Percentiles rank a stretch among this genome's conserved stretches.
Conservation (phyloP, 108 stramenopile genomes). For the Skeletonema tropicum region DNA sequence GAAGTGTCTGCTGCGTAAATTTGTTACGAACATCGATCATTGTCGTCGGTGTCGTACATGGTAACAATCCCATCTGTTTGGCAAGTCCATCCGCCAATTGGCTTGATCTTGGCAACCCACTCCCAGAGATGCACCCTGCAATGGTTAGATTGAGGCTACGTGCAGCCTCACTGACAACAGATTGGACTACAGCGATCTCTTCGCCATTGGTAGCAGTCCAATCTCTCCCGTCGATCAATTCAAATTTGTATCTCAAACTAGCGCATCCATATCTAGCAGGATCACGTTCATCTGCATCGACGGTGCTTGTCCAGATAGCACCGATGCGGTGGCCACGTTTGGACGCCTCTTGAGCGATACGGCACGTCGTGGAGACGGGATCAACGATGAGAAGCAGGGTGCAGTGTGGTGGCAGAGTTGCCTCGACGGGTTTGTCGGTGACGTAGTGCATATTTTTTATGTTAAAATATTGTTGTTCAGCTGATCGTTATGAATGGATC, state of each 20-base stretch:
- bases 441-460: slow-evolving; percentile 7
- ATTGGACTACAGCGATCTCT: slow-evolving; percentile 5
- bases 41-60: slow-evolving; percentile 37
- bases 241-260: slow-evolving; percentile 15
- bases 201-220: slow-evolving; percentile 21
- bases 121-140: slow-evolving; percentile 64
- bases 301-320: slow-evolving; percentile 54
- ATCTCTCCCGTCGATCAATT: slow-evolving; percentile 21
- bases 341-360: slow-evolving; percentile 66
- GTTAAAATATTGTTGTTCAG: too few relatives aligned
- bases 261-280: slow-evolving; percentile 2
- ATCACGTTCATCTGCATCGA: neutral
- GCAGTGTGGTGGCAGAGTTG: slow-evolving; percentile 2
- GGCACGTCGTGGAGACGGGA: slow-evolving; percentile 49
- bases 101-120: slow-evolving; percentile 72
- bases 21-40: slow-evolving; percentile 40
- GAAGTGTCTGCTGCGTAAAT: slow-evolving; percentile 64
- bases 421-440: slow-evolving; percentile 15
- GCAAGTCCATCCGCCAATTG: slow-evolving; percentile 62
- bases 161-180: slow-evolving; percentile 54
- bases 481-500: neutral
- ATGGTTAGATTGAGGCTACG: slow-evolving; percentile 27
- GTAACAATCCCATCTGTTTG: slow-evolving; percentile 48
- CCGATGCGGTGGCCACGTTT: slow-evolving; percentile 66
- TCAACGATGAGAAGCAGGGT: slow-evolving; percentile 11